These are phyloP conservation scores for Rhynchospora breviuscula DNA, from an alignment of 176 grass and related monocot genomes.

Conservation along the genomic window DNA sequence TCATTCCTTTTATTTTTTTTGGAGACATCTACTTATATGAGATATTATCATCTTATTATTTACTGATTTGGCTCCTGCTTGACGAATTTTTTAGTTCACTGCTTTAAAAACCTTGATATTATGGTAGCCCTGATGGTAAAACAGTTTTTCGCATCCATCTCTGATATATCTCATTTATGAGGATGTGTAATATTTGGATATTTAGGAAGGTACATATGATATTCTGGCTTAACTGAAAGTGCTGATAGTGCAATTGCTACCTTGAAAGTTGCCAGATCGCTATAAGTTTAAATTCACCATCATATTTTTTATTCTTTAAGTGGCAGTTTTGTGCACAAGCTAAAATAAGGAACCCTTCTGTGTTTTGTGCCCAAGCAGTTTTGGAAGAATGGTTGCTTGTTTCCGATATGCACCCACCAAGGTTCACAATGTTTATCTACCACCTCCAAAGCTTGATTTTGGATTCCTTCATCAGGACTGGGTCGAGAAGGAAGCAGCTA, in stretches of 20 bases:
- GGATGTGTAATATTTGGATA: neutral
- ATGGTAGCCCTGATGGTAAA: neutral
- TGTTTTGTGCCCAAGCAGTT: conserved; percentile 48
- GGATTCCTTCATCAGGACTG: conserved; percentile 91
- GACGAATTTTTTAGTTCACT: neutral
- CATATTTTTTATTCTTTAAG: conserved; percentile 23
- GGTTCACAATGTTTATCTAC: conserved; percentile 87
- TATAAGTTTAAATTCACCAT: neutral
- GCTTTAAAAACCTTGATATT: neutral
- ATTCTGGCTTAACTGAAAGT: neutral
- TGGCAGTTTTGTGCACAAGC: neutral
- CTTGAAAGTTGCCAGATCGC: neutral
- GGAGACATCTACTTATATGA: too few species aligned
- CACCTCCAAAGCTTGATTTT: conserved; percentile 92
- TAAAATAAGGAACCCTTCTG: neutral
- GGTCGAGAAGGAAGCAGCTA: conserved; percentile 81
- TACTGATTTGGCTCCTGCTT: neutral
- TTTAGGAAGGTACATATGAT: neutral
- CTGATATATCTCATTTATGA: neutral
- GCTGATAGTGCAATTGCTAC: neutral
- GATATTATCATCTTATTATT: too few species aligned
- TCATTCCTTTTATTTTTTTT: too few species aligned
- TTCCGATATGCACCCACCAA: conserved; percentile 87
- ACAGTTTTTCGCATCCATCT: neutral
- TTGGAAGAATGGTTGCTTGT: conserved; percentile 83